Evolutionary conservation across 2,329 filamentous ascomycete species (phyloP), one percentile per base, ranked within the genome.

Genomic region (Beauveria australis): DNA sequence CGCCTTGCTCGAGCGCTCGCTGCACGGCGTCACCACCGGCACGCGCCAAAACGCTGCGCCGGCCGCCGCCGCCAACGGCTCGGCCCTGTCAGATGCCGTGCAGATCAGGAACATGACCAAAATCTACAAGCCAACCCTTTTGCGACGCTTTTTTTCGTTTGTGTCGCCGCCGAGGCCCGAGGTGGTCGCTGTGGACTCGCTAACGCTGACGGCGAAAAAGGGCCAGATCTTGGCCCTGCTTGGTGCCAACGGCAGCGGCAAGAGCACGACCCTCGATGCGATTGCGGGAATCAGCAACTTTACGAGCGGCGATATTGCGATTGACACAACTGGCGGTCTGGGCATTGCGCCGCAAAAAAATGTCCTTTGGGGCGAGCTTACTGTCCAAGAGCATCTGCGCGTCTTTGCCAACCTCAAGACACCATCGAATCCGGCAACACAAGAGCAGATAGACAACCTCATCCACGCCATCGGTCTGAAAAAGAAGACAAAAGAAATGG

Each of bases 201-300:
- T 96, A 49, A 86, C 80, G 40, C 76, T 95, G 60, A 80, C 81
- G 12, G 88, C 89, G 3, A 79, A 82, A 10, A 83, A 85, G 64
- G 91, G 91, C 0, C 85, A 93, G 67, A 93, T 96, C 51, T 81
- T 92, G 69, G 88, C 91, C 1, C 76, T 95, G 0, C 79, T 96
- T 0, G 49, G 76, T 79, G 53, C 81, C 67, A 85, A 88, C 65
- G 76, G 84, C 81, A 89, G 84, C 66, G 91, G 91, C 24, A 95
- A 96, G 71, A 89, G 84, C 47, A 95, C 91, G 0, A 71, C 70
- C 2, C 66, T 72, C 9, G 69, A 72, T 44, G 68, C 68, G 16
- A 66, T 71, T 28, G 68, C 70, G 1, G 70, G 70, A 12, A 68
- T 68, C 41, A 69, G 64, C 58, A 65, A 67, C 37, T 71, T 70